Base-by-base conservation (phyloP, 371 early-diverging fungal species). In the Mucor lusitanicus region DNA sequence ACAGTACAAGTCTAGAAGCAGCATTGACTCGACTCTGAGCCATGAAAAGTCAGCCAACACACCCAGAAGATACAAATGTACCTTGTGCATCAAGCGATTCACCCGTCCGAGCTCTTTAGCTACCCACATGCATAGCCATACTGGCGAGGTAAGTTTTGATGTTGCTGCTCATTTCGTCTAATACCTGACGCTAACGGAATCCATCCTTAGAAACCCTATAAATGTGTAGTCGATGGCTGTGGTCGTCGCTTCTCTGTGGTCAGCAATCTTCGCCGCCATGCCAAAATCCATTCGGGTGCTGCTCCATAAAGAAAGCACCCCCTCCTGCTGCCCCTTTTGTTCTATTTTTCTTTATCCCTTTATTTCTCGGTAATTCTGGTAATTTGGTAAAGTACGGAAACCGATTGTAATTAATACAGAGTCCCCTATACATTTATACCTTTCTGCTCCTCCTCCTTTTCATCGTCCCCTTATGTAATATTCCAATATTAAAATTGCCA, bases 121-220 rank as follows among this genome's bases (percentile, higher is more conserved):
- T 8, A 75, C 75, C 12, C 75, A 75, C 63, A 75, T 69, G 69
- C 69, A 71, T 48, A 75, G 75, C 21, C 75, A 75, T 46, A 75
- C 75, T 32, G 75, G 75, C 32, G 73, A 70, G 64, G 72, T 72
- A 72, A 62, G 44, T n/a, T 21, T 30, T 6, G n/a, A 42, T 32
- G 8, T 35, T 8, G 30, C 4, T 9, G 35, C 9, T 35, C 35
- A 35, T 35, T 1, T 6, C 9, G 30, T 9, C 2, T 35, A 9
- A 5, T 6, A 35, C 3, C 9, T 35, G 35, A 35, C 9, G 11
- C 35, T 35, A 9, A 6, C 62, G 5, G 30, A 30, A 2, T 30
- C 30, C 35, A 19, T 19, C 30, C 25, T 35, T 61, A 76, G 74
- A 76, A 76, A 71, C 77, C 77, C 21, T 73, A 68, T 19, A 67